phyloP scores from a whole-genome alignment of 2,329 filamentous ascomycete genomes.

The Ceratocystis huliohia region DNA sequence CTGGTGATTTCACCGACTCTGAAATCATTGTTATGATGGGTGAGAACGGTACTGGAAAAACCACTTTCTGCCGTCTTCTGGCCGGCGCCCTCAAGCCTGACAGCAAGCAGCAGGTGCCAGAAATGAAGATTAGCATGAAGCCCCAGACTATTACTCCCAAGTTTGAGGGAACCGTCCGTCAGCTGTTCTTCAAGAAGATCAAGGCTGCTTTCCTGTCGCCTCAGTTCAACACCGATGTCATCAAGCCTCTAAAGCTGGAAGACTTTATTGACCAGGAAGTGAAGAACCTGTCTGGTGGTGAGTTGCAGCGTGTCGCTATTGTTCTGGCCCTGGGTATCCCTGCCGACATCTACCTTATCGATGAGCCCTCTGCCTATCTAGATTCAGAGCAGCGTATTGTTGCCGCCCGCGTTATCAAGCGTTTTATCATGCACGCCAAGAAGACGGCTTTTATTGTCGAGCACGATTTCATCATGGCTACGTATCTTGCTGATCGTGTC shows the following conservation, averaged over 20 bases:
- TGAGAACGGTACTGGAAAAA: conserved; percentile 98
- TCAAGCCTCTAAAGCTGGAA: conserved; percentile 97
- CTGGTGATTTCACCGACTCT: conserved; percentile 86
- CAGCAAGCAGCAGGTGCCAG: conserved; percentile 60
- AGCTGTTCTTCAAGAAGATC: conserved; percentile 99
- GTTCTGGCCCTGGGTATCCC: conserved; percentile 91
- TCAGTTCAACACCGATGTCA: conserved; percentile 98
- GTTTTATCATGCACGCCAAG: conserved; percentile 99
- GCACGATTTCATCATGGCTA: conserved; percentile 98
- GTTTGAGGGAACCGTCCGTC: conserved; percentile 90
- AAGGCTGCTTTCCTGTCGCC: conserved; percentile 91
- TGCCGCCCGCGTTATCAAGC: conserved; percentile 93
- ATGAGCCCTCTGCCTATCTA: conserved; percentile 93
- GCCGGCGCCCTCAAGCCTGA: conserved; percentile 91
- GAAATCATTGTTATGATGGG: conserved; percentile 99
- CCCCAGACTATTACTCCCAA: conserved; percentile 98
- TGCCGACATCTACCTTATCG: conserved; percentile 96
- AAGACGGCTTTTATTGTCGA: conserved; percentile 99
- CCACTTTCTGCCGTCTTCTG: conserved; percentile 93
- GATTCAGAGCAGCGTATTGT: conserved; percentile 99
- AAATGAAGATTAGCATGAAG: conserved; percentile 98
- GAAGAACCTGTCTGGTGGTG: conserved; percentile 96
- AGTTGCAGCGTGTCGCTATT: conserved; percentile 97
- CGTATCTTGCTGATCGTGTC: conserved; percentile 71
- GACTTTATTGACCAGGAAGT: conserved; percentile 99